These are phyloP conservation scores for Arabidopsis hybrid DNA, from an alignment of 441 rosid species.

Conservation along the genomic window DNA sequence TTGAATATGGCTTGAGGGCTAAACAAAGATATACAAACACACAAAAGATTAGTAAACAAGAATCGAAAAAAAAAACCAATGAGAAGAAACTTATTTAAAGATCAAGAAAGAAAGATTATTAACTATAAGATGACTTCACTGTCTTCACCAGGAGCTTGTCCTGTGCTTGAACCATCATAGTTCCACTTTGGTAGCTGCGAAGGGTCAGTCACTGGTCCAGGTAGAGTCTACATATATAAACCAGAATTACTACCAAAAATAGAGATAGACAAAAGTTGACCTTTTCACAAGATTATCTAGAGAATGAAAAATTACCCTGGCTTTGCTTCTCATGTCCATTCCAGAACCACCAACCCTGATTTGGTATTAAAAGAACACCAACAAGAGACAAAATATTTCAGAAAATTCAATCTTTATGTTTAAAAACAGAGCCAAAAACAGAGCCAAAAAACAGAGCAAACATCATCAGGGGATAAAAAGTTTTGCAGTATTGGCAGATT, in stretches of 20 bases:
- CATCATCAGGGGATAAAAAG: neutral
- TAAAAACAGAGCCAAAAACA: neutral
- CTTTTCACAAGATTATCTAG: neutral
- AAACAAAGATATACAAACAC: slow-evolving; percentile 19
- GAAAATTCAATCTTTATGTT: neutral
- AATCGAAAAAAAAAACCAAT: neutral
- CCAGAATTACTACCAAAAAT: neutral
- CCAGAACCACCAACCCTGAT: slow-evolving; percentile 86
- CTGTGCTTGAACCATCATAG: slow-evolving; percentile 81
- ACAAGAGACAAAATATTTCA: neutral
- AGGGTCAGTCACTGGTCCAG: slow-evolving; percentile 67
- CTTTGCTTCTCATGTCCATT: slow-evolving; percentile 80
- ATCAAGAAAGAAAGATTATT: slow-evolving; percentile 33
- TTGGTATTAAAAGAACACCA: slow-evolving; percentile 17
- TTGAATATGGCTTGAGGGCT: slow-evolving; percentile 83
- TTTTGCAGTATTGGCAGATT: slow-evolving; percentile 4
- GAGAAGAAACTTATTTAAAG: neutral
- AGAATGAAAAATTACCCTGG: slow-evolving; percentile 51
- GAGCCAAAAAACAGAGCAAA: slow-evolving; percentile 15
- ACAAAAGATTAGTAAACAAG: slow-evolving; percentile 16
- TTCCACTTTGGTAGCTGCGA: slow-evolving; percentile 75
- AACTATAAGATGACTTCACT: slow-evolving; percentile 80
- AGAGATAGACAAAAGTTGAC: neutral
- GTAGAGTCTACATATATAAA: slow-evolving; percentile 55
- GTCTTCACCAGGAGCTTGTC: slow-evolving; percentile 80